Conservation (phyloP, 1,139 yeast species). For the Geotrichum klebahnii region DNA sequence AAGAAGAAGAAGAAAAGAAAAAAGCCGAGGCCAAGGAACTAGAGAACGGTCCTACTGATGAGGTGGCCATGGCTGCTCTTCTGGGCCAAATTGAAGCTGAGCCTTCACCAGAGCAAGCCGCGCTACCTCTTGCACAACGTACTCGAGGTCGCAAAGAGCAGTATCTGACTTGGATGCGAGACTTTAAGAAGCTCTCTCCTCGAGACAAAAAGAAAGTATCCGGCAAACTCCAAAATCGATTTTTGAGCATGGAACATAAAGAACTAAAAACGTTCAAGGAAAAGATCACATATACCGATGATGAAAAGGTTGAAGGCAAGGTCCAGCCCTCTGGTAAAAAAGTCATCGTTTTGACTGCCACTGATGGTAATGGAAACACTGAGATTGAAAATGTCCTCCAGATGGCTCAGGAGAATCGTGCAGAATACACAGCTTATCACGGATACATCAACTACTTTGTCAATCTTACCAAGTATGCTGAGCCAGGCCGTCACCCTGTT, state of each 20-base stretch:
- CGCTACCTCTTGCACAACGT: constrained; percentile 12
- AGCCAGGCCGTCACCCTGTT: constrained; percentile 24
- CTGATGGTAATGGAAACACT: constrained; percentile 33
- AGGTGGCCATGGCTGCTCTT: constrained; percentile 1
- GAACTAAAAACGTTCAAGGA: constrained; percentile 16
- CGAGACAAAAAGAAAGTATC: constrained; percentile 14
- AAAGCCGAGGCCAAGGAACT: constrained; percentile 16
- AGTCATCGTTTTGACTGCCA: constrained; percentile 35
- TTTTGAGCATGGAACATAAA: constrained; percentile 16
- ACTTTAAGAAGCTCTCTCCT: constrained; percentile 4
- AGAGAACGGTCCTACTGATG: constrained; percentile 3
- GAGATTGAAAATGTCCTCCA: constrained; percentile 29
- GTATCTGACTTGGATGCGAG: constrained; percentile 19
- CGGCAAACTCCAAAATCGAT: constrained; percentile 11
- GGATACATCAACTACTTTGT: constrained; percentile 35
- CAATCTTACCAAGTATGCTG: constrained; percentile 28
- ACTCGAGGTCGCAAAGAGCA: constrained; percentile 12
- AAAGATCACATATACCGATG: constrained; percentile 5
- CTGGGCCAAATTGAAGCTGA: constrained; percentile 1
- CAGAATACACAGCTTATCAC: constrained; percentile 36
- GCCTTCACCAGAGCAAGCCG: constrained; percentile 8
- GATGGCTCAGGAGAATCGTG: constrained; percentile 35
- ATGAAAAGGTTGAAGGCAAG: constrained; percentile 22
- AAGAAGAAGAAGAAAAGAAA: constrained; percentile 12
- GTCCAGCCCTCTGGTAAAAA: constrained; percentile 30